Percentiles rank a stretch among this genome's conserved stretches.
phyloP scores from a whole-genome alignment of 306 rosid genomes.

The Prinsepia uniflora region DNA sequence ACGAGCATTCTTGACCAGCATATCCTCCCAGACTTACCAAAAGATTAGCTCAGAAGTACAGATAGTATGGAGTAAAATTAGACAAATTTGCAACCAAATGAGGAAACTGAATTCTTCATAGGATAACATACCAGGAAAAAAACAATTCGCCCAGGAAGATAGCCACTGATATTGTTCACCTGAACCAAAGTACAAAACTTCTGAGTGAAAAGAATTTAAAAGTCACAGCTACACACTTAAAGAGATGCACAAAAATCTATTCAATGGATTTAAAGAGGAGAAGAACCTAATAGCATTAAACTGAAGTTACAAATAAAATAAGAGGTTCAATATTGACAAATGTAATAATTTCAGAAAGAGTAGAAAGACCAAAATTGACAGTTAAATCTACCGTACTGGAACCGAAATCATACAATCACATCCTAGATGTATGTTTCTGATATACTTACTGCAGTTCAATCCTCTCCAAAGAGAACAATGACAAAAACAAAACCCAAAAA shows the following conservation, averaged over 20 bases:
- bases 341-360: background rate
- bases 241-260: constrained; percentile 16
- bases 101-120: constrained; percentile 10
- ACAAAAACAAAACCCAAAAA: background rate
- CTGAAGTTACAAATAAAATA: background rate
- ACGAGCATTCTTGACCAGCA: background rate
- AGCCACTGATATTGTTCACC: constrained; percentile 98
- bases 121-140: constrained; percentile 81
- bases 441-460: background rate
- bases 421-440: background rate
- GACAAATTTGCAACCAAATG: background rate
- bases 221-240: background rate
- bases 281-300: background rate
- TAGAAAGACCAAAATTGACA: constrained; percentile 1
- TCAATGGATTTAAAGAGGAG: constrained; percentile 8
- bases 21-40: background rate
- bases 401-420: background rate
- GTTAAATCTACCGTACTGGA: background rate
- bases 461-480: background rate
- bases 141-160: constrained; percentile 97
- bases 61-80: background rate
- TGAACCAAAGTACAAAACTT: constrained; percentile 36
- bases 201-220: constrained; percentile 16
- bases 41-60: background rate
- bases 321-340: background rate